phyloP scores from a whole-genome alignment of 257 asterid genomes.

The Cordia subcordata region DNA sequence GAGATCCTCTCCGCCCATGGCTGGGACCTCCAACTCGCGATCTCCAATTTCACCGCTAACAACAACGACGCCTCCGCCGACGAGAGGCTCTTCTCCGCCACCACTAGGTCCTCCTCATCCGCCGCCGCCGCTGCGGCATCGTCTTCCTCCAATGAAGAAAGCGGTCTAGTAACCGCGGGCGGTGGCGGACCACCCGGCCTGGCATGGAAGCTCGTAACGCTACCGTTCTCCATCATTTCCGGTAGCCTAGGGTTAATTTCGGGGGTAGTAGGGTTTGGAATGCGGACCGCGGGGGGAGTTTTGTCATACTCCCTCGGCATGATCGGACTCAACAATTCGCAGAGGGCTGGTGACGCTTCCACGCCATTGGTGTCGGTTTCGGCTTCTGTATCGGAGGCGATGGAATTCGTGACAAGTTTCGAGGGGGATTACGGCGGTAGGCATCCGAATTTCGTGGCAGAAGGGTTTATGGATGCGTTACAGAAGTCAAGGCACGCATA shows the following conservation, averaged over 20 bases:
- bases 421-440: slow-evolving; percentile 65
- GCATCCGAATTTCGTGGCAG: slow-evolving; percentile 67
- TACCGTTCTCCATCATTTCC: slow-evolving; percentile 82
- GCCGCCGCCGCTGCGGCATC: background rate
- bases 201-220: slow-evolving; percentile 80
- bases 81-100: background rate
- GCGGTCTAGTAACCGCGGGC: slow-evolving; percentile 37
- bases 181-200: slow-evolving; percentile 55
- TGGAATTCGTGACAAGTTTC: slow-evolving; percentile 57
- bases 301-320: slow-evolving; percentile 67
- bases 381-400: slow-evolving; percentile 62
- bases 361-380: slow-evolving; percentile 32
- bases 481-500: slow-evolving; percentile 87
- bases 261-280: slow-evolving; percentile 74
- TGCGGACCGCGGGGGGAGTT: slow-evolving; percentile 92
- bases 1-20: slow-evolving; percentile 91
- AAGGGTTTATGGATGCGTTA: slow-evolving; percentile 90
- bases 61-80: background rate
- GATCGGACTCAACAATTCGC: slow-evolving; percentile 50
- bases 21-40: slow-evolving; percentile 93
- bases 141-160: slow-evolving; percentile 14
- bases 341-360: slow-evolving; percentile 31
- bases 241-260: slow-evolving; percentile 77
- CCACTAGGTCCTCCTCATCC: background rate
- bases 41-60: slow-evolving; percentile 57